These are phyloP conservation scores for Fusarium illudens DNA, from an alignment of 2,329 filamentous ascomycete species.

Conservation along the genomic window DNA sequence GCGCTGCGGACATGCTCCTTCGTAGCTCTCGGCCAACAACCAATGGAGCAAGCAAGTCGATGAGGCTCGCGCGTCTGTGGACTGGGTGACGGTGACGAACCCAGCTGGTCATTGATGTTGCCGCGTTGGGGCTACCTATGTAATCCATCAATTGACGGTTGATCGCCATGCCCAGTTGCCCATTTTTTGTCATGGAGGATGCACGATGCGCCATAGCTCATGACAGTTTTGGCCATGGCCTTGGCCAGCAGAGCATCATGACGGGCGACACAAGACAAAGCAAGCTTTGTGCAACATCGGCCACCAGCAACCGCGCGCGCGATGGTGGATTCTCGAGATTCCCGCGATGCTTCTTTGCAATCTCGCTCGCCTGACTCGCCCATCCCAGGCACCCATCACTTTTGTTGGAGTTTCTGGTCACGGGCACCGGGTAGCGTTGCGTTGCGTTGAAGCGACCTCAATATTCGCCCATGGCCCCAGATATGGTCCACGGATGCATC, in stretches of 20 bases:
- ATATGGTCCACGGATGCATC: constrained; percentile 33
- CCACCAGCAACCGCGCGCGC: background rate
- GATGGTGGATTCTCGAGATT: background rate
- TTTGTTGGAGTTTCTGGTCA: constrained; percentile 19
- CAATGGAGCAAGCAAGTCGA: constrained; percentile 3
- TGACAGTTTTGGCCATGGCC: constrained; percentile 23
- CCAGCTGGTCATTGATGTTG: constrained; percentile 21
- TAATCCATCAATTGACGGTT: constrained; percentile 33
- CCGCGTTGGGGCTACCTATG: constrained; percentile 13
- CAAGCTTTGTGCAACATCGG: constrained; percentile 22
- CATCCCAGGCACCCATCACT: constrained; percentile 1
- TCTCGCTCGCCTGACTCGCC: constrained; percentile 2
- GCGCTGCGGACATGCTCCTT: constrained; percentile 20
- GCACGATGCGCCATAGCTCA: constrained; percentile 25
- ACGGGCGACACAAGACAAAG: no score
- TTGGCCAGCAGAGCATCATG: constrained; percentile 25
- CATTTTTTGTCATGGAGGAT: constrained; percentile 23
- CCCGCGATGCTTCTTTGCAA: constrained; percentile 4
- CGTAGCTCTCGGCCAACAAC: background rate
- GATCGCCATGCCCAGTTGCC: constrained; percentile 27
- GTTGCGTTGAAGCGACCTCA: constrained; percentile 30
- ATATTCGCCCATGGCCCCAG: constrained; percentile 24
- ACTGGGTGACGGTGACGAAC: constrained; percentile 25
- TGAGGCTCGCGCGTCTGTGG: constrained; percentile 11
- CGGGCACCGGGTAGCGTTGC: constrained; percentile 26